Conservation (phyloP, 2,329 filamentous ascomycete genomes). For the Penicillium sp. region DNA sequence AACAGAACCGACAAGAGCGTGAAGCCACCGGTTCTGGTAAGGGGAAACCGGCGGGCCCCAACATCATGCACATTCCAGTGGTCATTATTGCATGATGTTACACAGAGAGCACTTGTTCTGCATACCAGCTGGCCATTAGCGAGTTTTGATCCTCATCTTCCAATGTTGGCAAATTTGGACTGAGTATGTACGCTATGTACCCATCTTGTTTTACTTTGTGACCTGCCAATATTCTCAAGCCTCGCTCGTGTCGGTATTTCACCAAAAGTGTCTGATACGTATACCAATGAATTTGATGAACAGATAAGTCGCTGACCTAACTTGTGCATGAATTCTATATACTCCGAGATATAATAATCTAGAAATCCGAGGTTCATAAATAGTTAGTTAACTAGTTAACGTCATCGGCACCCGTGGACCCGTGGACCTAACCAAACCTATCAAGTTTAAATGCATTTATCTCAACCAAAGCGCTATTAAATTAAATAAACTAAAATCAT, state of each 20-base stretch:
- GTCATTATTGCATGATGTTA: constrained; percentile 12
- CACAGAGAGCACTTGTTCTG: neutral
- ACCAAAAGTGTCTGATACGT: neutral
- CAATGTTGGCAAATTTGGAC: neutral
- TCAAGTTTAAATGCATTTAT: too few relatives aligned
- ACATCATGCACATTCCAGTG: constrained; percentile 16
- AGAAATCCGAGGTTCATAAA: neutral
- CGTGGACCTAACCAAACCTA: too few relatives aligned
- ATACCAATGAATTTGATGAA: constrained; percentile 1
- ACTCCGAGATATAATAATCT: too few relatives aligned
- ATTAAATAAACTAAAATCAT: too few relatives aligned
- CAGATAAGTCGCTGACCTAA: neutral
- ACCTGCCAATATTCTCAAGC: neutral
- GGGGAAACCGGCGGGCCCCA: constrained; percentile 4
- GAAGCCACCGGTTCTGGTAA: neutral
- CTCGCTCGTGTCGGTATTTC: neutral
- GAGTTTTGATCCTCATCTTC: neutral
- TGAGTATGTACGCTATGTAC: neutral
- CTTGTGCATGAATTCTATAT: neutral
- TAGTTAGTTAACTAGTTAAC: too few relatives aligned
- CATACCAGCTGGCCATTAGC: neutral
- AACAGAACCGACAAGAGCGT: constrained; percentile 12
- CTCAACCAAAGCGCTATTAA: too few relatives aligned
- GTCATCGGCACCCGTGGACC: too few relatives aligned
- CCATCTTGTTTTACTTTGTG: neutral